Base-by-base conservation (phyloP, 768 basidiomycete species). In the Termitomyces titanicus region DNA sequence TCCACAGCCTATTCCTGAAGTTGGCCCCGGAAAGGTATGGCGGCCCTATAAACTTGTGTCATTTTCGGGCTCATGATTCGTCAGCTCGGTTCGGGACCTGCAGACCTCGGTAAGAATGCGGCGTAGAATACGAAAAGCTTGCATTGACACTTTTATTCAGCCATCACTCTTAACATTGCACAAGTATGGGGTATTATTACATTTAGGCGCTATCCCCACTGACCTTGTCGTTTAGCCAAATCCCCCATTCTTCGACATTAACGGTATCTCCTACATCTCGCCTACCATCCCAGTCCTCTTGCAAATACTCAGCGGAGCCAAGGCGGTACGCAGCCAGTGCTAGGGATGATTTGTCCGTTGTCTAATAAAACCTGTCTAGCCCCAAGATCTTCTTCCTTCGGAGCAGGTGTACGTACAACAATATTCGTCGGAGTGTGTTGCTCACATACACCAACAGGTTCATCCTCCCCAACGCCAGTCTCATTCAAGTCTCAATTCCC, bases 251-350 rank as follows among this genome's bases (percentile, higher is more conserved):
- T 68, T 64, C 37, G 64, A 66, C 49, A 66, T 69, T 37, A 69
- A 69, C 55, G 67, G 67, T 18, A 65, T 69, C 44, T 61, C 66
- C 29, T 82, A 69, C 61, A 46, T 60, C 2, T 63, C 72, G 1
- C 82, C 81, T 5, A 64, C 72, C 0, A 63, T 77, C 1, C 81
- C 82, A 0, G 74, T 81, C 15, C 73, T 82, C 24, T 74, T 83
- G 43, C 81, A 82, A 53, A 75, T 83, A 35, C 68, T 82, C 25
- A 81, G 75, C 44, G 81, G 81, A 6, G 75, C 76, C 13, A 60
- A 60, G 15, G n/a, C 53, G 57, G 62, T 61, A 24, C 27, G 37
- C 24, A n/a, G n/a, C 3, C 9, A 13, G 10, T 31, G 29, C 18
- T 38, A 29, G 33, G n/a, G 11, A 45, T 9, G 20, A 22, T n/a